These are phyloP conservation scores for Thermochaetoides dissita DNA, from an alignment of 2,329 filamentous ascomycete genomes.

Conservation along the genomic window DNA sequence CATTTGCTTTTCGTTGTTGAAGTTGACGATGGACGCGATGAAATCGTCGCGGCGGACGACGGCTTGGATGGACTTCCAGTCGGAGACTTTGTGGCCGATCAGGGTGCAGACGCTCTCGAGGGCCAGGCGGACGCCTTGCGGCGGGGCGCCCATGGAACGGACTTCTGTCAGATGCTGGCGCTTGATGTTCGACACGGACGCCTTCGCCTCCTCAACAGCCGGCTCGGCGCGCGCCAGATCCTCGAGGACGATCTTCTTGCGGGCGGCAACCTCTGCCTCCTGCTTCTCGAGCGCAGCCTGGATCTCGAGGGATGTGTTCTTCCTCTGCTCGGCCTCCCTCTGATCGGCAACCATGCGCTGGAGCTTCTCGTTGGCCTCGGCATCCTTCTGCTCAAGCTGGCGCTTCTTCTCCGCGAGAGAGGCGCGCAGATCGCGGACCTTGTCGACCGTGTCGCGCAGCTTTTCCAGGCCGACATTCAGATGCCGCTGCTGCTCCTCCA, in stretches of 20 bases:
- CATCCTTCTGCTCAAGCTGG: slow-evolving; percentile 84
- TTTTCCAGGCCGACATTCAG: slow-evolving; percentile 97
- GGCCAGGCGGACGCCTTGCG: slow-evolving; percentile 76
- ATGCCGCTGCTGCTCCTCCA: slow-evolving; percentile 97
- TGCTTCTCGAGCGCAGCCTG: slow-evolving; percentile 78
- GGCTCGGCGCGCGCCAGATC: slow-evolving; percentile 88
- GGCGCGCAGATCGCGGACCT: slow-evolving; percentile 80
- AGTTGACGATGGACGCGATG: slow-evolving; percentile 93
- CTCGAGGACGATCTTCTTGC: slow-evolving; percentile 69
- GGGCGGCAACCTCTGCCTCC: slow-evolving; percentile 70
- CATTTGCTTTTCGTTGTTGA: slow-evolving; percentile 93
- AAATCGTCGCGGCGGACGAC: slow-evolving; percentile 90
- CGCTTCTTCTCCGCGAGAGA: slow-evolving; percentile 90
- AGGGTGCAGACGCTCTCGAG: slow-evolving; percentile 94
- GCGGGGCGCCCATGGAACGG: slow-evolving; percentile 88
- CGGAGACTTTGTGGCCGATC: slow-evolving; percentile 75
- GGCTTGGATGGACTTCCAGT: slow-evolving; percentile 82
- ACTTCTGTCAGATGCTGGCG: slow-evolving; percentile 94
- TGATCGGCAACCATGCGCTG: slow-evolving; percentile 96
- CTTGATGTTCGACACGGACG: slow-evolving; percentile 97
- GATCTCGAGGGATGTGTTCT: slow-evolving; percentile 76
- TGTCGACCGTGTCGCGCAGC: slow-evolving; percentile 88
- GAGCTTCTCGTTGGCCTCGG: slow-evolving; percentile 91
- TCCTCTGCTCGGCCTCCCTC: slow-evolving; percentile 81
- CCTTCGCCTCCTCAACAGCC: slow-evolving; percentile 81